Base-by-base conservation (phyloP, 768 basidiomycete species). In the Boletus insuetus region DNA sequence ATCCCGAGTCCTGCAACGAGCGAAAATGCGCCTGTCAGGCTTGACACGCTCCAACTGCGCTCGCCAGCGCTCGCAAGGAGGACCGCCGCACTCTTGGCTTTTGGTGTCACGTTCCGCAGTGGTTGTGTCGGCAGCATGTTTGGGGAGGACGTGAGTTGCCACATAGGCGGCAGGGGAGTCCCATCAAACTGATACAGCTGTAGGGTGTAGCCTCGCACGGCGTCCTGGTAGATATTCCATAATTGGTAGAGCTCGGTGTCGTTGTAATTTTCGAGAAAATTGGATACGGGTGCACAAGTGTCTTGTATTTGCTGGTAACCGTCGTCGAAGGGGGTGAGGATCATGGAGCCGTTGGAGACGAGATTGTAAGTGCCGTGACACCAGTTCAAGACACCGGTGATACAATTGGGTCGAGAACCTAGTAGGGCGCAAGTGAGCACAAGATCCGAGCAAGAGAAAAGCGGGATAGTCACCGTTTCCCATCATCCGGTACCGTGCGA, bases 261-360 rank as follows among this genome's bases (percentile, higher is more conserved):
- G 74, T 91, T 89, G 81, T 94, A 98, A 44, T 75, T 69, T 64
- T 94, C 85, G 64, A 98, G 83, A 67, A 95, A 87, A 69, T 94
- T 92, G 29, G 94, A 93, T 11, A 81, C 77, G 11, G 94, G 90
- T 1, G 88, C 89, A 66, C 96, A 99, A 0, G 94, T 88, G 61
- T 95, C 89, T 76, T 99, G 94, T 39, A 98, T 81, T 77, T 96
- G 95, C 69, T 97, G 93, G 73, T 84, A 91, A 16, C 96, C 96
- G 69, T 99, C 96, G 17, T 79, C 82, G 58, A 93, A 81, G 2
- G 94, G 91, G 3, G 67, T 73, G 64, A 93, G 74, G 39, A 81
- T 69, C 55, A 98, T 82, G 11, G 93, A 96, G 8, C 94, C 94
- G 65, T 98, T 95, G 49, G 75, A 20, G 55, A 82, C 74, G 43